A percentile compares a stretch with the other conserved stretches of the same genome.
Evolutionary conservation across 2,329 filamentous ascomycete species (phyloP).

Genomic region (Exserohilum turcica): DNA sequence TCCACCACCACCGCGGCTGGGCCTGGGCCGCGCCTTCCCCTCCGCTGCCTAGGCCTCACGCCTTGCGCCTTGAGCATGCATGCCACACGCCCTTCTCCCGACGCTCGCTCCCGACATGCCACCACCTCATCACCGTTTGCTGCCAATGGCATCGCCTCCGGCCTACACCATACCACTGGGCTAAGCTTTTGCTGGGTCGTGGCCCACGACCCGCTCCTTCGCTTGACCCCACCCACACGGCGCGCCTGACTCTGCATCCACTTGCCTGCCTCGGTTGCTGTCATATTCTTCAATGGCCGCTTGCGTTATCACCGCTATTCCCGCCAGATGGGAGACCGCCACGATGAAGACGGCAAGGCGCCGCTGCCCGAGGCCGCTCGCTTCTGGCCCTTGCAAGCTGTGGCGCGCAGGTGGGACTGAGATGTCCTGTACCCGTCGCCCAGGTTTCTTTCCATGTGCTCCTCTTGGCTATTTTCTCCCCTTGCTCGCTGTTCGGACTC

Average conservation of each 20-base stretch:
- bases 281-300: background rate
- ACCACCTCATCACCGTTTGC: background rate
- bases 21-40: background rate
- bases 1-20: background rate
- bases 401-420: background rate
- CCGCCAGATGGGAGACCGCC: slow-evolving; percentile 3
- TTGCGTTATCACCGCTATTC: slow-evolving; percentile 9
- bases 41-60: background rate
- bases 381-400: slow-evolving; percentile 5
- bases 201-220: background rate
- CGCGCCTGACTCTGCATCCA: background rate
- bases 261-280: slow-evolving; percentile 5
- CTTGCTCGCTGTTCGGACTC: background rate
- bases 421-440: background rate
- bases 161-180: background rate
- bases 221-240: background rate
- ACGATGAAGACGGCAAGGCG: slow-evolving; percentile 5
- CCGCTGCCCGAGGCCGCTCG: slow-evolving; percentile 2
- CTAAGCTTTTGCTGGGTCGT: background rate
- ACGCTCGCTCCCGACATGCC: background rate
- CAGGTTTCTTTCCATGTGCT: background rate
- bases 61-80: background rate
- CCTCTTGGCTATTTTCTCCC: background rate
- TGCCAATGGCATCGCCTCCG: background rate
- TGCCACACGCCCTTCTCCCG: background rate